Conservation (phyloP, 2,329 filamentous ascomycete genomes). For the Penicillium oxalicum region DNA sequence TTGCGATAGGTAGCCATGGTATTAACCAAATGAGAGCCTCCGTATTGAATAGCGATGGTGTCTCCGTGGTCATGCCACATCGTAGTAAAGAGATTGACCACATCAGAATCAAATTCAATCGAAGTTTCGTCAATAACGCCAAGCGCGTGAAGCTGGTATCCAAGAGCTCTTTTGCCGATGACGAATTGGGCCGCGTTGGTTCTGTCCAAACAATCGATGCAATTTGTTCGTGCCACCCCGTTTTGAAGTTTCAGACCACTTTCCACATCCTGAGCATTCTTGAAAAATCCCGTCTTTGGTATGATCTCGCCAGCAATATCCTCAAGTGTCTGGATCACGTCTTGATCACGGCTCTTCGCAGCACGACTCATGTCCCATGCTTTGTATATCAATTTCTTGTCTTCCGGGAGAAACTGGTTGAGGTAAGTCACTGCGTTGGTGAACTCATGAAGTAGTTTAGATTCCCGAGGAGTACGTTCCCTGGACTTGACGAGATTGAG, state of each 20-base stretch:
- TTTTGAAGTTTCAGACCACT: constrained; percentile 71
- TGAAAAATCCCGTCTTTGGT: constrained; percentile 83
- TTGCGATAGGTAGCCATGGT: constrained; percentile 99
- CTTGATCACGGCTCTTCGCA: constrained; percentile 83
- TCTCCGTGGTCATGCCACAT: constrained; percentile 99
- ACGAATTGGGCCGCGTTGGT: constrained; percentile 98
- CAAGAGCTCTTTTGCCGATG: constrained; percentile 88
- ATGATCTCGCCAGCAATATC: constrained; percentile 83
- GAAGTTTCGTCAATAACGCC: constrained; percentile 74
- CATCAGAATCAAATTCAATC: constrained; percentile 91
- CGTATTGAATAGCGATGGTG: constrained; percentile 95
- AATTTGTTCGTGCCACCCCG: constrained; percentile 90
- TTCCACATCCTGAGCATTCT: constrained; percentile 71
- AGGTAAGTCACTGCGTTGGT: constrained; percentile 83
- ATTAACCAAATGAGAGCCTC: constrained; percentile 94
- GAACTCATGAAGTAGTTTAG: constrained; percentile 82
- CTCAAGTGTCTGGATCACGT: constrained; percentile 90
- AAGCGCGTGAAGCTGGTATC: constrained; percentile 84
- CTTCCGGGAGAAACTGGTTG: constrained; percentile 81
- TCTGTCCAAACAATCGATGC: constrained; percentile 93
- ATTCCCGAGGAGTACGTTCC: constrained; percentile 84
- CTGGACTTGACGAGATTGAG: constrained; percentile 86
- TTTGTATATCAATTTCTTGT: constrained; percentile 84
- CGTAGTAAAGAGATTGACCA: constrained; percentile 90
- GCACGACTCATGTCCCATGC: constrained; percentile 98